Percentiles rank a stretch among this genome's conserved stretches.
phyloP scores from a whole-genome alignment of 2,329 filamentous ascomycete genomes.

The Cytospora piceicola region DNA sequence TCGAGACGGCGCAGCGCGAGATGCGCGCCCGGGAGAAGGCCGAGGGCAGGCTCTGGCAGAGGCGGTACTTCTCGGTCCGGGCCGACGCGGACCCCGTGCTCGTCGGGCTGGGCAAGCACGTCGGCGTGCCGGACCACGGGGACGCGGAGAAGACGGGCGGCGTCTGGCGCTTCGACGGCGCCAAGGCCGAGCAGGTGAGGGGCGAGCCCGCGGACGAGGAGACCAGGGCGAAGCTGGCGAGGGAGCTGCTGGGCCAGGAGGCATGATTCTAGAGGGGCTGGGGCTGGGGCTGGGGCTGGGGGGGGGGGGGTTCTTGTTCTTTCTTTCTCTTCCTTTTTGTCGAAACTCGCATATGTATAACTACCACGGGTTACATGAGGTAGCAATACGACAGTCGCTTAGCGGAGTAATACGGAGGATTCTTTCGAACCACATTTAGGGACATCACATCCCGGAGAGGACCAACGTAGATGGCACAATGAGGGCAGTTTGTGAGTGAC shows the following conservation, averaged over 20 bases:
- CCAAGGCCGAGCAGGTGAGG: slow-evolving; percentile 49
- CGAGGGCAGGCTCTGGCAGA: slow-evolving; percentile 78
- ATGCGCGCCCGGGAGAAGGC: slow-evolving; percentile 71
- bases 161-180: slow-evolving; percentile 59
- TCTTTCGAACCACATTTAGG: not conserved
- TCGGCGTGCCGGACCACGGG: slow-evolving; percentile 54
- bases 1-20: slow-evolving; percentile 71
- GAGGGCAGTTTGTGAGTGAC: not conserved
- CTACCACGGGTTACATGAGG: not conserved
- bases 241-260: slow-evolving; percentile 42
- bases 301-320: not conserved
- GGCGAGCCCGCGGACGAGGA: slow-evolving; percentile 40
- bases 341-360: not conserved
- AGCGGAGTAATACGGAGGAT: not conserved
- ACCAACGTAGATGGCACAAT: not conserved
- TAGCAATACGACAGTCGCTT: slow-evolving; percentile 5
- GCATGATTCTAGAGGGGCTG: not conserved
- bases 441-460: no score
- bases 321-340: not conserved
- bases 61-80: slow-evolving; percentile 75
- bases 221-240: slow-evolving; percentile 40
- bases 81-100: slow-evolving; percentile 52
- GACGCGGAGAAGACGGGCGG: slow-evolving; percentile 65
- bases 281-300: no score
- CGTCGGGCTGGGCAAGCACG: slow-evolving; percentile 47